A percentile compares a stretch with the other conserved stretches of the same genome.
Conservation (phyloP, 148 eudicot genomes). For the Nepenthes mirabilis region DNA sequence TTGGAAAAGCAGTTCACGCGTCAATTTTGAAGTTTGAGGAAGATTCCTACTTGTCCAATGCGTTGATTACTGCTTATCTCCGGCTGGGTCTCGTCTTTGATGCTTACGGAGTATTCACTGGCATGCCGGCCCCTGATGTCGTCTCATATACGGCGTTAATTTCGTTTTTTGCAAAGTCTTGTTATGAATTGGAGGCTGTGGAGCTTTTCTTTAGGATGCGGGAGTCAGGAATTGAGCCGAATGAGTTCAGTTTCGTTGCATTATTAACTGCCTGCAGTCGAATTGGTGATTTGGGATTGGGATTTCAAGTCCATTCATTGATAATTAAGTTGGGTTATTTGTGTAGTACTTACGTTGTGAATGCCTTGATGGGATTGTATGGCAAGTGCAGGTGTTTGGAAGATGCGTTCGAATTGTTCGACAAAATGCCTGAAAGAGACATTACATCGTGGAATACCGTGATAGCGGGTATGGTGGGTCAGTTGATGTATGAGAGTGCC, state of each 20-base stretch:
- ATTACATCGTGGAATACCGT: constrained; percentile 77
- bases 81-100: constrained; percentile 30
- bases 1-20: constrained; percentile 45
- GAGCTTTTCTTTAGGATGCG: constrained; percentile 47
- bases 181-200: constrained; percentile 37
- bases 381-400: constrained; percentile 40
- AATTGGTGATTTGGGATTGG: constrained; percentile 26
- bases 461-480: constrained; percentile 39
- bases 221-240: constrained; percentile 42
- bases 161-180: constrained; percentile 42
- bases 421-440: constrained; percentile 60
- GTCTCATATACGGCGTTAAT: constrained; percentile 51
- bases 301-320: constrained; percentile 58
- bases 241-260: constrained; percentile 65
- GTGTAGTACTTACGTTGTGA: constrained; percentile 32
- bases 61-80: constrained; percentile 48
- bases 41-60: constrained; percentile 25
- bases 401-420: constrained; percentile 39
- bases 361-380: constrained; percentile 55
- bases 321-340: constrained; percentile 40
- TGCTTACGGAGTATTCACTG: constrained; percentile 34
- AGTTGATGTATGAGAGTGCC: constrained; percentile 35
- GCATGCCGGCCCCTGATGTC: constrained; percentile 44
- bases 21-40: constrained; percentile 49
- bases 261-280: constrained; percentile 58